Evolutionary conservation across 2,329 filamentous ascomycete genomes (phyloP).

Genomic region (Didymella segeticola): DNA sequence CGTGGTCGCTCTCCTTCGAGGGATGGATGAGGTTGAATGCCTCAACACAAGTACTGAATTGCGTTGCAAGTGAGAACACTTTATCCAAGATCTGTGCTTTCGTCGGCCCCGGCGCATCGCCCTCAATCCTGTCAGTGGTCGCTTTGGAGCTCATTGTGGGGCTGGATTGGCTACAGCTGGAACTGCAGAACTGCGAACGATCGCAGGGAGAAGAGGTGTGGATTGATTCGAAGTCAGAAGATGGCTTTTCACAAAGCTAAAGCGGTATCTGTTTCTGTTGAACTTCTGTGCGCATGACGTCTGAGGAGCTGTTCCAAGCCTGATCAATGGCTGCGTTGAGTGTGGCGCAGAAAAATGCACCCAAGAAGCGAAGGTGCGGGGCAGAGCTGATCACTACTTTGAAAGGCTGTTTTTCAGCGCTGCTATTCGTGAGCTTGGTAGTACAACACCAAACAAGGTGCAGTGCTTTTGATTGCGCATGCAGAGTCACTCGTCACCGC

Average conservation of each 20-base stretch:
- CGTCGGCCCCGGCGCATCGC: constrained; percentile 27
- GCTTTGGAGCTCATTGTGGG: constrained; percentile 36
- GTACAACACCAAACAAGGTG: constrained; percentile 22
- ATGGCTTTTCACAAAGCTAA: constrained; percentile 6
- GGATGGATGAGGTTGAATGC: constrained; percentile 56
- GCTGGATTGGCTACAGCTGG: constrained; percentile 29
- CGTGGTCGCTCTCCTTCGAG: constrained; percentile 50
- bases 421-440: constrained; percentile 20
- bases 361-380: constrained; percentile 34
- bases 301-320: constrained; percentile 25
- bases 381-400: constrained; percentile 22
- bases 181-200: background rate
- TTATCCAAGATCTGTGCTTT: constrained; percentile 48
- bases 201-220: background rate
- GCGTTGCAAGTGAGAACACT: constrained; percentile 52
- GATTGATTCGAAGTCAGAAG: background rate
- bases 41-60: constrained; percentile 57
- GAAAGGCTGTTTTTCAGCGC: constrained; percentile 21
- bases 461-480: constrained; percentile 10
- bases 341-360: constrained; percentile 36
- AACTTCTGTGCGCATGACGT: constrained; percentile 35
- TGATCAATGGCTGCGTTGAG: constrained; percentile 23
- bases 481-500: constrained; percentile 12
- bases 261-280: constrained; percentile 11
- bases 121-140: constrained; percentile 26